Percentiles rank a stretch among this genome's conserved stretches.
phyloP scores from a whole-genome alignment of 1,139 yeast genomes.

The Saccharomycopsis phalli region DNA sequence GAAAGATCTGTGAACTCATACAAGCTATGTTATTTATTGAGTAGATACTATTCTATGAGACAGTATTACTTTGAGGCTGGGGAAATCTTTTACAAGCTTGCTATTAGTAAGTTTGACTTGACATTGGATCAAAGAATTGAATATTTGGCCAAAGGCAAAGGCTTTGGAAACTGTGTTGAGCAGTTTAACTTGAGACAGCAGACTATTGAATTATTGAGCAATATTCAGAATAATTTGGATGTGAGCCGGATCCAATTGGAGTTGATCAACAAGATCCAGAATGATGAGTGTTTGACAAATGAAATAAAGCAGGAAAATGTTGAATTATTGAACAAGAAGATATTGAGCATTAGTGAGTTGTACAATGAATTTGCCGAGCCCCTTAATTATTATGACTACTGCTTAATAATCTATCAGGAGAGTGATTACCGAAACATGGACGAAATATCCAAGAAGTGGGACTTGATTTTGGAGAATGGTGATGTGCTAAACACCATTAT shows the following conservation, averaged over 20 bases:
- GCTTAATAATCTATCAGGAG: conserved; percentile 67
- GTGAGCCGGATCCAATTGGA: conserved; percentile 89
- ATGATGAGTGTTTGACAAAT: conserved; percentile 49
- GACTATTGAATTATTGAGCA: conserved; percentile 59
- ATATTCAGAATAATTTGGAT: conserved; percentile 73
- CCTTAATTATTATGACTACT: conserved; percentile 75
- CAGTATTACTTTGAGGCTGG: conserved; percentile 80
- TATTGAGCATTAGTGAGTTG: conserved; percentile 65
- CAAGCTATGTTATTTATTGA: conserved; percentile 70
- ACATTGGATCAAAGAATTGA: conserved; percentile 71
- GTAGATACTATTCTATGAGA: conserved; percentile 84
- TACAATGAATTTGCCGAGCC: conserved; percentile 87
- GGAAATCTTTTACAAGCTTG: conserved; percentile 61
- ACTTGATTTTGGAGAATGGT: conserved; percentile 39
- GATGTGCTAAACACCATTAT: conserved; percentile 30
- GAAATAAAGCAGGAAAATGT: conserved; percentile 41
- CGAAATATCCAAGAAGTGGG: conserved; percentile 67
- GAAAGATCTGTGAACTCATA: conserved; percentile 62
- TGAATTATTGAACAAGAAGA: conserved; percentile 49
- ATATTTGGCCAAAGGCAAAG: conserved; percentile 83
- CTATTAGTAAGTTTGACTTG: conserved; percentile 66
- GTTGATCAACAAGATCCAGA: conserved; percentile 46
- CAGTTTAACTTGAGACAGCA: conserved; percentile 72
- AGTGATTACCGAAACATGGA: conserved; percentile 74
- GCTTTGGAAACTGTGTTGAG: conserved; percentile 80